Evolutionary conservation across 306 rosid species (phyloP).

Genomic region (Gynostemma pentaphyllum): DNA sequence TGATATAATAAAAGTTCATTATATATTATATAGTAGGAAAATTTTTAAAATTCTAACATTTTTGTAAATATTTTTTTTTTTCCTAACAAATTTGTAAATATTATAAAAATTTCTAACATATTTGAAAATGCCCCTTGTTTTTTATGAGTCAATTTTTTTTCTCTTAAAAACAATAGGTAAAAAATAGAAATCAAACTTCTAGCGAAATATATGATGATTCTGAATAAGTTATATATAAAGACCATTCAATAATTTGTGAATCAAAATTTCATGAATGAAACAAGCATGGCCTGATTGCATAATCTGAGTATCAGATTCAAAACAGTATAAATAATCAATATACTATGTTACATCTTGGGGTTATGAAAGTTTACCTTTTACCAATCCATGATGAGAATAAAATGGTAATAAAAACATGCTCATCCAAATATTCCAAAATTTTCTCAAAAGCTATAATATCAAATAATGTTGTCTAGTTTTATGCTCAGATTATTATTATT

Average conservation of each 20-base stretch:
- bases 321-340: not conserved
- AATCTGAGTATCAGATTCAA: conserved; percentile 6
- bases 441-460: conserved; percentile 35
- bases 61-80: no score
- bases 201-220: no score
- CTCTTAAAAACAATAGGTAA: no score
- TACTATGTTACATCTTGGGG: conserved; percentile 3
- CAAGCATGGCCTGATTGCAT: not conserved
- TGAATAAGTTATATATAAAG: no score
- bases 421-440: conserved; percentile 45
- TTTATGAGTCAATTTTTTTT: no score
- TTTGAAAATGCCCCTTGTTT: no score
- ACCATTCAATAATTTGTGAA: conserved; percentile 6
- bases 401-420: conserved; percentile 31
- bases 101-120: no score
- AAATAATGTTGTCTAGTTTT: conserved; percentile 57
- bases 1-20: no score
- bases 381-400: conserved; percentile 1
- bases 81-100: no score
- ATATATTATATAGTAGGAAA: no score
- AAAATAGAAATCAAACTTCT: not conserved
- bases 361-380: conserved; percentile 8
- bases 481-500: conserved; percentile 42
- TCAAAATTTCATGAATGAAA: not conserved
- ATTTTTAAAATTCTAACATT: no score